phyloP scores from a whole-genome alignment of 2,329 filamentous ascomycete genomes.

The Elsinoe arachidis region DNA sequence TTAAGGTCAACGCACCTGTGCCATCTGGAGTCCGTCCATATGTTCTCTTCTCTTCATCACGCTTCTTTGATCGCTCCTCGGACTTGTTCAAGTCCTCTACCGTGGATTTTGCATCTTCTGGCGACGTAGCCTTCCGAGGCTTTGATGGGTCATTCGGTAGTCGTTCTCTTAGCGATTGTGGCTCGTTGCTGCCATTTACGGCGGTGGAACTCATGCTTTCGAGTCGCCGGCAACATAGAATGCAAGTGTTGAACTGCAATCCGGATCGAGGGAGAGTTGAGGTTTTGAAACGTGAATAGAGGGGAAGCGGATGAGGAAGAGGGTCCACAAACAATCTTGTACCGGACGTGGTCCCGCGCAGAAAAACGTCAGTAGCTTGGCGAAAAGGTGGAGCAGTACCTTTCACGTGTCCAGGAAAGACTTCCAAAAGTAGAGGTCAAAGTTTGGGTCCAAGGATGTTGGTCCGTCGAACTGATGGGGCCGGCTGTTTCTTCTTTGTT shows the following conservation, averaged over 20 bases:
- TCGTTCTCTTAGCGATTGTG: constrained; percentile 37
- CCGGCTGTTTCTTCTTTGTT: constrained; percentile 2
- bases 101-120: constrained; percentile 37
- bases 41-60: constrained; percentile 60
- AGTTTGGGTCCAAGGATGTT: background rate
- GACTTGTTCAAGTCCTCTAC: constrained; percentile 43
- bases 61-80: constrained; percentile 38
- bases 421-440: too few relatives aligned
- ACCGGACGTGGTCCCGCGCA: constrained; percentile 3
- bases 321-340: background rate
- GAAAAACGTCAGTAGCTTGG: constrained; percentile 10
- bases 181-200: constrained; percentile 1
- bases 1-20: constrained; percentile 57
- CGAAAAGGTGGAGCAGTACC: background rate
- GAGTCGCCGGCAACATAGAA: background rate
- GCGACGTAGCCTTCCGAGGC: constrained; percentile 25
- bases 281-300: background rate
- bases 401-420: constrained; percentile 5
- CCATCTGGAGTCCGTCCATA: constrained; percentile 87
- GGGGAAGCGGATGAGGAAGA: background rate
- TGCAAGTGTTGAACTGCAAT: constrained; percentile 8
- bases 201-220: constrained; percentile 11
- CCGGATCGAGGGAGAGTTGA: background rate
- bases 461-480: constrained; percentile 9
- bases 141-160: constrained; percentile 27